Evolutionary conservation across 352 stramenopile species (phyloP), one percentile per base, ranked within the genome.

Genomic region (Globisporangium abappressorium): DNA sequence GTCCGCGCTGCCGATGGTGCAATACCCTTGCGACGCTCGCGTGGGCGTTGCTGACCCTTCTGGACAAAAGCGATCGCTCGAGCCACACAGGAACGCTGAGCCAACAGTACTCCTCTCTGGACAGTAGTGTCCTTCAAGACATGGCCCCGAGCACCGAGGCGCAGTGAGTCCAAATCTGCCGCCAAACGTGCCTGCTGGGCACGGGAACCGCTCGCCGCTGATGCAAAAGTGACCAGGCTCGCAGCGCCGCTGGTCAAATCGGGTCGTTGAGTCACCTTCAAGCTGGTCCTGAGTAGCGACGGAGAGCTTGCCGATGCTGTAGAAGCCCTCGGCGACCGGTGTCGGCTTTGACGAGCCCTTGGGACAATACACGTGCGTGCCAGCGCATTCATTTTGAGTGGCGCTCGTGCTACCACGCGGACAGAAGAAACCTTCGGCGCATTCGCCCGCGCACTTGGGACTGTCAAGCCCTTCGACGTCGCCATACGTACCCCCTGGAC

Each of bases 171-270:
- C 71, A 3, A 56, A 64, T 0, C 14, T 33, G 22, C 82, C 70
- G 5, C 87, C 82, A 62, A 83, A 94, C 1, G 76, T 88, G 28
- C 87, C 86, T 64, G 77, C 73, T 24, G 84, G 83, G 70, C 84
- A 94, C 5, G 76, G 78, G 14, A 84, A 84, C n/a, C 77, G 75
- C 57, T 90, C 83, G 20, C 85, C 85, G 38, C 79, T 75, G 5
- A 76, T 72, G 66, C 91, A 97, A 62, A 87, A 97, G 56, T 78
- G 87, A 0, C 88, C 88, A 18, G 57, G 58, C 0, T 85, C 81
- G 57, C 89, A 96, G 59, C 59, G 90, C 64, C 6, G 55, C 65
- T 49, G 69, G 77, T 33, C 84, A 74, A 8, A 77, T 85, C 24
- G 77, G 74, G 65, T 92, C 57, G n/a, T 81, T 61, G 3, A 65